Percentiles rank a stretch among this genome's conserved stretches.
These are phyloP conservation scores for Scutellaria galericulata DNA, from an alignment of 257 asterid species.

Conservation along the genomic window DNA sequence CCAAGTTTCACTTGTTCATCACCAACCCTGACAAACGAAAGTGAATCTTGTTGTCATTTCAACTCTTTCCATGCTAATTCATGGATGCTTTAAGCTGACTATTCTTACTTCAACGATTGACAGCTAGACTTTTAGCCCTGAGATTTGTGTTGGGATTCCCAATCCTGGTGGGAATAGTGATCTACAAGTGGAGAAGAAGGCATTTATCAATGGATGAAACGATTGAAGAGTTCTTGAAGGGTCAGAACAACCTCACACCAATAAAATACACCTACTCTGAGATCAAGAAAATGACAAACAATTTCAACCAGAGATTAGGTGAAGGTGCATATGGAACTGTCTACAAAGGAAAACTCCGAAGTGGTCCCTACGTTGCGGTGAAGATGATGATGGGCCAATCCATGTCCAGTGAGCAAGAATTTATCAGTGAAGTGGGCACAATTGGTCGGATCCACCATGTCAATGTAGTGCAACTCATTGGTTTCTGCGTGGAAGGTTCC, in stretches of 20 bases:
- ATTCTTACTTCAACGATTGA: slow-evolving; percentile 1
- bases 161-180: slow-evolving; percentile 40
- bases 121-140: slow-evolving; percentile 43
- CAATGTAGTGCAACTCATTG: slow-evolving; percentile 56
- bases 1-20: background rate
- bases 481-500: slow-evolving; percentile 51
- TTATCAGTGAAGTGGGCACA: slow-evolving; percentile 58
- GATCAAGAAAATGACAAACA: slow-evolving; percentile 54
- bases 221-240: slow-evolving; percentile 48
- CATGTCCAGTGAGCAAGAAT: slow-evolving; percentile 49
- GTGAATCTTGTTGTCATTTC: background rate
- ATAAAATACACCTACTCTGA: slow-evolving; percentile 56
- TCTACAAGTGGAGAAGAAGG: slow-evolving; percentile 46
- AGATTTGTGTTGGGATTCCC: slow-evolving; percentile 49
- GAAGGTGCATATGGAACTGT: slow-evolving; percentile 56
- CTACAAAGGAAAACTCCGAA: slow-evolving; percentile 56
- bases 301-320: slow-evolving; percentile 53
- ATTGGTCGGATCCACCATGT: slow-evolving; percentile 61
- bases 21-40: background rate
- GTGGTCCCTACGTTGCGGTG: slow-evolving; percentile 53
- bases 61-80: background rate
- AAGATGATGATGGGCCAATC: slow-evolving; percentile 54
- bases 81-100: background rate
- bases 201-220: slow-evolving; percentile 48
- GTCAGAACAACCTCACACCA: slow-evolving; percentile 52